Conservation (phyloP, 768 basidiomycete genomes). For the Boletus pseudopeckii region DNA sequence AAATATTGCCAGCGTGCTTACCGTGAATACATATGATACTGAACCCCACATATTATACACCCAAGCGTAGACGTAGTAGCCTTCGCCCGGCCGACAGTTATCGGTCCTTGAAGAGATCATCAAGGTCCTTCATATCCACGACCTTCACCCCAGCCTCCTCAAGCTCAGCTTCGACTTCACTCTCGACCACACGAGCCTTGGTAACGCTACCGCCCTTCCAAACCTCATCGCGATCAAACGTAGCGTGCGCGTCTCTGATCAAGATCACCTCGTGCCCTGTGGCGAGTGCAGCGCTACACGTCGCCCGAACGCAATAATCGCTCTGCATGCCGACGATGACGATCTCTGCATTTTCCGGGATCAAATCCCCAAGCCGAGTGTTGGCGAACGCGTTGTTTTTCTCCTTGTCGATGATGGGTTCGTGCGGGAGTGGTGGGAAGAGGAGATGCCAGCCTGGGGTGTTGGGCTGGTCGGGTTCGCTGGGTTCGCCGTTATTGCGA, state of each 20-base stretch:
- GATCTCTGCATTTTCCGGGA: slow-evolving; percentile 55
- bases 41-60: neutral
- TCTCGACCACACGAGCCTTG: slow-evolving; percentile 48
- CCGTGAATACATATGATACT: slow-evolving; percentile 4
- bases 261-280: slow-evolving; percentile 66
- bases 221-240: slow-evolving; percentile 63
- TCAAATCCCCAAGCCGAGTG: slow-evolving; percentile 47
- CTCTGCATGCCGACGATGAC: slow-evolving; percentile 66
- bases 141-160: slow-evolving; percentile 66
- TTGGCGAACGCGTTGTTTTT: slow-evolving; percentile 71
- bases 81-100: slow-evolving; percentile 23
- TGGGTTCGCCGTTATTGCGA: slow-evolving; percentile 59
- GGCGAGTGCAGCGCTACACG: slow-evolving; percentile 59
- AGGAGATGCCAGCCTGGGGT: slow-evolving; percentile 61
- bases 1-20: slow-evolving; percentile 2
- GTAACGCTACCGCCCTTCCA: slow-evolving; percentile 56
- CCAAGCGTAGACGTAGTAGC: neutral
- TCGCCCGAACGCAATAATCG: slow-evolving; percentile 55
- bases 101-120: slow-evolving; percentile 55
- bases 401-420: slow-evolving; percentile 59
- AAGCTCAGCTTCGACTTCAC: slow-evolving; percentile 61
- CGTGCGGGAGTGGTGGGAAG: slow-evolving; percentile 47
- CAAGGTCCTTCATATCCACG: slow-evolving; percentile 64
- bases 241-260: slow-evolving; percentile 63
- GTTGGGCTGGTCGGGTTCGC: slow-evolving; percentile 57